These are phyloP conservation scores for Nicotiana benthamiana DNA, from an alignment of 257 asterid genomes.

Conservation along the genomic window DNA sequence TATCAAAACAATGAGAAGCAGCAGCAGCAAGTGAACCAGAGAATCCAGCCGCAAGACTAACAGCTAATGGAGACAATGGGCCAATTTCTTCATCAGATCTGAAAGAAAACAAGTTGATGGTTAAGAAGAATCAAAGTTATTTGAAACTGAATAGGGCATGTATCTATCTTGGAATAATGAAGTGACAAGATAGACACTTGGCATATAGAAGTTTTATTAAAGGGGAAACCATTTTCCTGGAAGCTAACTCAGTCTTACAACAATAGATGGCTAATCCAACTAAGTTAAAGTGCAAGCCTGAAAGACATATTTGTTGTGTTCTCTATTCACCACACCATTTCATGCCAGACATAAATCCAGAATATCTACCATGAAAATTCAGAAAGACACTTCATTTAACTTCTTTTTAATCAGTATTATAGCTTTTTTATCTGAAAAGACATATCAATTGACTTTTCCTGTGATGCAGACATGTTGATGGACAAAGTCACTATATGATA, in stretches of 20 bases:
- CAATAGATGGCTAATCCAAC: too few relatives aligned
- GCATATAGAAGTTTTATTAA: background rate
- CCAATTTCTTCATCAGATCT: slow-evolving; percentile 73
- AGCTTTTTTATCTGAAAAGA: too few relatives aligned
- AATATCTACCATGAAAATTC: background rate
- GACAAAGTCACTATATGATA: too few relatives aligned
- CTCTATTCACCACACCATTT: background rate
- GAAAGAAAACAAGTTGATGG: background rate
- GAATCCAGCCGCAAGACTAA: slow-evolving; percentile 84
- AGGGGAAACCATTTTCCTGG: too few relatives aligned
- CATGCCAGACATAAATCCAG: background rate
- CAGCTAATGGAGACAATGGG: slow-evolving; percentile 78
- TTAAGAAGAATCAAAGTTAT: background rate
- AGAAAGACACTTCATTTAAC: background rate
- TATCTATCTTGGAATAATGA: background rate
- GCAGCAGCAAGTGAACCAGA: slow-evolving; percentile 99
- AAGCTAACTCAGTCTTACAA: too few relatives aligned
- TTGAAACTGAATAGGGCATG: background rate
- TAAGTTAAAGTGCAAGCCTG: too few relatives aligned
- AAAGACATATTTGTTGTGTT: too few relatives aligned
- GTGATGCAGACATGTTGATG: too few relatives aligned
- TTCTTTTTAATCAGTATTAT: too few relatives aligned
- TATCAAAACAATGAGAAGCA: slow-evolving; percentile 89
- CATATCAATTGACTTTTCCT: too few relatives aligned
- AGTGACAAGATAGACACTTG: background rate